These are phyloP conservation scores for Sherardia arvensis DNA, from an alignment of 257 asterid species.

Conservation along the genomic window DNA sequence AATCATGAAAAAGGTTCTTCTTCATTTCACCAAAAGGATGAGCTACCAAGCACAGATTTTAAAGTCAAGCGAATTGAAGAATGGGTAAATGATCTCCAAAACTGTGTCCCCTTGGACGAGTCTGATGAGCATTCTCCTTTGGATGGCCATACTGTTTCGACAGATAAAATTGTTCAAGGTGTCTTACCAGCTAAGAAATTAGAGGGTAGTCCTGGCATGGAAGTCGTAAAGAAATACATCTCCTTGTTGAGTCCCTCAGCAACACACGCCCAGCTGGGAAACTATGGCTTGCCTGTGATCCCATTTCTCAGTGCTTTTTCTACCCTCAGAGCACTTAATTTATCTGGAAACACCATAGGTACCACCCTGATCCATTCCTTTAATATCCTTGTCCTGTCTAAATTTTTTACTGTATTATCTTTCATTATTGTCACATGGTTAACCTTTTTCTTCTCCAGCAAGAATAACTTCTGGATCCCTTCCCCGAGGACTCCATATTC, in stretches of 20 bases:
- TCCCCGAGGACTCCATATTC: slow-evolving; percentile 85
- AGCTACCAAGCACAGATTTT: slow-evolving; percentile 55
- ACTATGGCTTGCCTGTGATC: slow-evolving; percentile 79
- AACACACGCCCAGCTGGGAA: slow-evolving; percentile 74
- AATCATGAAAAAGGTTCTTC: slow-evolving; percentile 28
- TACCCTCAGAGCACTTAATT: slow-evolving; percentile 74
- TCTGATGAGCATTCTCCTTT: slow-evolving; percentile 26
- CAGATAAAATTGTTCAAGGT: slow-evolving; percentile 21
- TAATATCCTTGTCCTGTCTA: background rate
- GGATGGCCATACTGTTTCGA: slow-evolving; percentile 25
- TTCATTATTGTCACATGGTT: slow-evolving; percentile 6
- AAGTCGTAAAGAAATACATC: slow-evolving; percentile 70
- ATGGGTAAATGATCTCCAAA: slow-evolving; percentile 81
- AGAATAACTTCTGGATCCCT: slow-evolving; percentile 89
- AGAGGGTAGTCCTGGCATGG: slow-evolving; percentile 60
- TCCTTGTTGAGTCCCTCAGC: slow-evolving; percentile 66
- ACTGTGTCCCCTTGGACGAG: slow-evolving; percentile 49
- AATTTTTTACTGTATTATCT: background rate
- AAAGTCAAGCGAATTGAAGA: slow-evolving; percentile 67
- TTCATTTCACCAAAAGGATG: slow-evolving; percentile 33
- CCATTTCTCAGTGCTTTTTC: slow-evolving; percentile 80
- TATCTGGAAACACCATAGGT: slow-evolving; percentile 95
- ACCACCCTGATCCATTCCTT: slow-evolving; percentile 3
- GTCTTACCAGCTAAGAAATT: slow-evolving; percentile 29
- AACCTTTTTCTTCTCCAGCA: slow-evolving; percentile 28